Evolutionary conservation across 2,329 filamentous ascomycete genomes (phyloP).

Genomic region (Trichoderma cornu-damae): DNA sequence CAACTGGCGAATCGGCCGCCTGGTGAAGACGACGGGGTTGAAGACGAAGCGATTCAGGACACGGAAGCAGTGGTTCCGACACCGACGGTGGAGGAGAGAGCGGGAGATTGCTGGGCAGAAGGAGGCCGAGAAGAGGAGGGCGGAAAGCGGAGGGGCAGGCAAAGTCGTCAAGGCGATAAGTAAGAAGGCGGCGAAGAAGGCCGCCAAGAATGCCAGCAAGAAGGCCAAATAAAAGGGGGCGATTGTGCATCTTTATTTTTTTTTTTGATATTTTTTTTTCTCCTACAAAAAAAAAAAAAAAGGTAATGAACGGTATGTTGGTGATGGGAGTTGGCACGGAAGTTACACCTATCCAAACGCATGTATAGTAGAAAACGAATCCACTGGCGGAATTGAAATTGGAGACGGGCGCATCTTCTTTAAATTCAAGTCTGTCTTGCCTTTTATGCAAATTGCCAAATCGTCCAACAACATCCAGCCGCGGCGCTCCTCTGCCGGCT

Average conservation of each 20-base stretch:
- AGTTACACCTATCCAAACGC: not conserved
- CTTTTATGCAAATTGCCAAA: no score
- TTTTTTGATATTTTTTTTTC: no score
- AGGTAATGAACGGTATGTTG: not conserved
- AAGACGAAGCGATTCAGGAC: conserved; percentile 47
- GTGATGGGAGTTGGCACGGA: not conserved
- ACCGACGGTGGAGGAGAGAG: conserved; percentile 41
- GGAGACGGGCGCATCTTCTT: not conserved
- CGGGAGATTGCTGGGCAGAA: conserved; percentile 39
- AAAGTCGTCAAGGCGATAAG: conserved; percentile 32
- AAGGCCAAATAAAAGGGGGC: conserved; percentile 28
- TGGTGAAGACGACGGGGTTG: conserved; percentile 48
- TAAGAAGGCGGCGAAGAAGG: conserved; percentile 35
- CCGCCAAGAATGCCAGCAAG: conserved; percentile 34
- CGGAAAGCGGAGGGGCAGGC: conserved; percentile 30
- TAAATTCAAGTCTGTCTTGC: no score
- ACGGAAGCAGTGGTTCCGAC: conserved; percentile 46
- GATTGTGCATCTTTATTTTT: not conserved
- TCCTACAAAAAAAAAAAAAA: no score
- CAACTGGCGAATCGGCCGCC: conserved; percentile 53
- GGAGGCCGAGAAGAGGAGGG: conserved; percentile 34
- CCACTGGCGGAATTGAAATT: not conserved
- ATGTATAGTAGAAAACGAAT: not conserved
- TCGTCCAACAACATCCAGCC: no score
- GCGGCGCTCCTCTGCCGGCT: no score